phyloP scores from a whole-genome alignment of 306 rosid genomes.

The Psophocarpus tetragonolobus region DNA sequence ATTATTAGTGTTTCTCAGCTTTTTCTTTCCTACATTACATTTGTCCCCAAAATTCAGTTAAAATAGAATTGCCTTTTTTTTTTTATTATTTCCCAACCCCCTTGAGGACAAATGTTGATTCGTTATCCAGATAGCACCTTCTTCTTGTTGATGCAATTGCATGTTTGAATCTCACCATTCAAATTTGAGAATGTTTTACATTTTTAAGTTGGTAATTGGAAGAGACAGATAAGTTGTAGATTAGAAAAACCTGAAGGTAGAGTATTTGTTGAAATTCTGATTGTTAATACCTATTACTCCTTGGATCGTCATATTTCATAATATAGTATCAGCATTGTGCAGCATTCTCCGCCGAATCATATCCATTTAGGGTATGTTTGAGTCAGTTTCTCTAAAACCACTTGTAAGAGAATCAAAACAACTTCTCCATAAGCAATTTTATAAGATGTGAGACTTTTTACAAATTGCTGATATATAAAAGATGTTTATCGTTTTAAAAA shows the following conservation, averaged over 20 bases:
- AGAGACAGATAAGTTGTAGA: neutral
- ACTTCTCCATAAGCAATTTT: no score
- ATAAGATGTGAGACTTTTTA: no score
- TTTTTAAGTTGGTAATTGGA: neutral
- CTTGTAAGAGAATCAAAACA: no score
- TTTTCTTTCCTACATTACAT: neutral
- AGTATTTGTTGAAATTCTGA: neutral
- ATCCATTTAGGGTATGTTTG: no score
- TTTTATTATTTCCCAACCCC: neutral
- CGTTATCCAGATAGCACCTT: neutral
- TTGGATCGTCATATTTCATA: constrained; percentile 2
- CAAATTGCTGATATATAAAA: no score
- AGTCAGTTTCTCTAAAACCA: no score
- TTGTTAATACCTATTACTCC: constrained; percentile 10
- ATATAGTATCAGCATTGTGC: neutral
- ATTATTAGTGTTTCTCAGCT: constrained; percentile 20
- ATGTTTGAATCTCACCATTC: neutral
- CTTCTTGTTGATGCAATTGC: neutral
- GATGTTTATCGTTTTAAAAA: no score
- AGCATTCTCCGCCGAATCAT: constrained; percentile 14
- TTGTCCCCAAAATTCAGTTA: neutral
- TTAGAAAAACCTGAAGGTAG: neutral
- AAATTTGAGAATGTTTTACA: neutral
- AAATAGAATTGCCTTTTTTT: neutral
- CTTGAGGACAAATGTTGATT: neutral